phyloP scores from a whole-genome alignment of 2,329 filamentous ascomycete species.

The Phialophora verrucosa region DNA sequence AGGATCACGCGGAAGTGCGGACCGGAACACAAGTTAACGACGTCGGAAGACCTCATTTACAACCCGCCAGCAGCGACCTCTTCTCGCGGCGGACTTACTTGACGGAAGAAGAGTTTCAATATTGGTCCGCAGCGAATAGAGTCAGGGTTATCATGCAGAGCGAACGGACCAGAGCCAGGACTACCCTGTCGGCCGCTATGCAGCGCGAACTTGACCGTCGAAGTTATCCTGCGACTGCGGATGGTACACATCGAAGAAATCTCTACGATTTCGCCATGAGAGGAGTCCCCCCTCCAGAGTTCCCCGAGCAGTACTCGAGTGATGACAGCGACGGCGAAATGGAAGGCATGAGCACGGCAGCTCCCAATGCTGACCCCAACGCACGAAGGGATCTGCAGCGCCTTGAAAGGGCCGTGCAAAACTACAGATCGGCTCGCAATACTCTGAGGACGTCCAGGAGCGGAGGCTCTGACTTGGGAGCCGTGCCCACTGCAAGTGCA shows the following conservation, averaged over 20 bases:
- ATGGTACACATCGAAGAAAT: constrained; percentile 12
- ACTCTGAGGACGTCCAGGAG: constrained; percentile 20
- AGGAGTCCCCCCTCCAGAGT: neutral
- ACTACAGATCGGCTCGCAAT: constrained; percentile 29
- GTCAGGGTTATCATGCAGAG: constrained; percentile 19
- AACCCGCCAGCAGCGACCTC: constrained; percentile 6
- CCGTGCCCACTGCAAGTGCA: constrained; percentile 31
- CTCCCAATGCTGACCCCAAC: constrained; percentile 13
- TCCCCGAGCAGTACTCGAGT: constrained; percentile 4
- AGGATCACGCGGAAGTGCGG: constrained; percentile 12
- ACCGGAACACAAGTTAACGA: constrained; percentile 9
- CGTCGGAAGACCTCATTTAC: neutral
- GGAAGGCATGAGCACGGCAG: constrained; percentile 23
- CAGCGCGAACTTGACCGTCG: constrained; percentile 5
- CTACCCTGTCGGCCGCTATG: neutral
- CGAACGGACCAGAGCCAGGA: constrained; percentile 14
- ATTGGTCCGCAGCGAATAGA: constrained; percentile 14
- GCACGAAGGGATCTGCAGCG: constrained; percentile 24
- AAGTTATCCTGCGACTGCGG: constrained; percentile 18
- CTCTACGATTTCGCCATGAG: constrained; percentile 30
- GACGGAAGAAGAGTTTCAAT: constrained; percentile 17
- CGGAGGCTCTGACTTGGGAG: constrained; percentile 23
- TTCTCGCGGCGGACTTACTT: constrained; percentile 9
- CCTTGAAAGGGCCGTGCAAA: constrained; percentile 31
- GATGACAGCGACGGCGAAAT: constrained; percentile 33